Conservation (phyloP, 1,139 yeast species). For the Entelexis sorbosivorans region DNA sequence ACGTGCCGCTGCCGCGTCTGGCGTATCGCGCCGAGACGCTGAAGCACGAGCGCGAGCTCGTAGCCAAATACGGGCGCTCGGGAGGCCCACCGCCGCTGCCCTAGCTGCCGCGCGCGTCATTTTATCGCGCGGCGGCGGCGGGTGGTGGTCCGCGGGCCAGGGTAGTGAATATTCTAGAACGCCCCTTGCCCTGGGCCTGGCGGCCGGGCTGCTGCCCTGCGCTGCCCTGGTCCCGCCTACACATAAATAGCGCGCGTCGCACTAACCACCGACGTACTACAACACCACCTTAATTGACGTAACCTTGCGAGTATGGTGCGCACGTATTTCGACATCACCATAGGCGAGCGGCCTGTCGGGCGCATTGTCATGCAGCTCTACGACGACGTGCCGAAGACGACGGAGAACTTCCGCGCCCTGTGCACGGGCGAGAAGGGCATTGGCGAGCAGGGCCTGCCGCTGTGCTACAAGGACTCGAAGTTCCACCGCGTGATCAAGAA, state of each 20-base stretch:
- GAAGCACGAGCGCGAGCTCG: slow-evolving; percentile 60
- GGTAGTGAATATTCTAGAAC: slow-evolving; percentile 6
- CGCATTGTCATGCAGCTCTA: slow-evolving; percentile 66
- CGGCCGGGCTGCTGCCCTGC: too few species aligned
- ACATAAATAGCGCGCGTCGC: neutral
- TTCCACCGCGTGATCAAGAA: slow-evolving; percentile 85
- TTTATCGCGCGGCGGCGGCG: too few species aligned
- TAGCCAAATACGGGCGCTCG: slow-evolving; percentile 42
- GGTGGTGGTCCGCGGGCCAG: slow-evolving; percentile 1
- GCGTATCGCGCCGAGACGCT: slow-evolving; percentile 74
- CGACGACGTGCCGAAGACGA: slow-evolving; percentile 78
- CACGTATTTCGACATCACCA: slow-evolving; percentile 56
- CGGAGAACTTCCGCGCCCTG: slow-evolving; percentile 82
- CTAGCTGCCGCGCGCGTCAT: too few species aligned
- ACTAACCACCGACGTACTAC: too few species aligned
- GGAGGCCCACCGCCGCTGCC: neutral
- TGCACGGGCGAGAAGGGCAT: slow-evolving; percentile 83
- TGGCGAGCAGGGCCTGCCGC: slow-evolving; percentile 52
- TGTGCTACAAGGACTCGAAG: slow-evolving; percentile 62
- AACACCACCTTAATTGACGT: too few species aligned
- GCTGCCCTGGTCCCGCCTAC: too few species aligned
- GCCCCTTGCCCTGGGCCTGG: neutral
- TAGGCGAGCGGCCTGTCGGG: slow-evolving; percentile 56
- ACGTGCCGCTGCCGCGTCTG: slow-evolving; percentile 81
- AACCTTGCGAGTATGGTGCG: slow-evolving; percentile 5